Conservation (phyloP, 2,329 filamentous ascomycete species). For the Plenodomus lindquistii region DNA sequence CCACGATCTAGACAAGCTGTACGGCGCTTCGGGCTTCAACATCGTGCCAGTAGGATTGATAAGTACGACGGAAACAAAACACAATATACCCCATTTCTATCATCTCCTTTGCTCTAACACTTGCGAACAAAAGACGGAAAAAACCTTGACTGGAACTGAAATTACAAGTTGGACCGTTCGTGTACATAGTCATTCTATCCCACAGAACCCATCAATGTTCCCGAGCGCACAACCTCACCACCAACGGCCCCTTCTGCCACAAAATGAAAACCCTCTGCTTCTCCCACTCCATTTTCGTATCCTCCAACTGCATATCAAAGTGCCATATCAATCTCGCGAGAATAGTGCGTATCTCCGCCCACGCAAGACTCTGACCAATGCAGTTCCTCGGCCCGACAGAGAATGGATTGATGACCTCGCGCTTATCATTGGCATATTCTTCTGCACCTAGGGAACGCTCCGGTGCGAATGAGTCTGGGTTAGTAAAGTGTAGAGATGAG, state of each 20-base stretch:
- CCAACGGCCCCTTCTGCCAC: conserved; percentile 32
- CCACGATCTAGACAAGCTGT: no score
- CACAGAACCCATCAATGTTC: not conserved
- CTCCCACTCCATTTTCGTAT: conserved; percentile 17
- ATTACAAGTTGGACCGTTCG: no score
- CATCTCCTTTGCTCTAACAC: no score
- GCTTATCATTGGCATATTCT: conserved; percentile 32
- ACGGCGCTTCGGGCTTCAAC: no score
- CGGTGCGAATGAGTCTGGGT: conserved; percentile 16
- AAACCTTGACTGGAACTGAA: no score
- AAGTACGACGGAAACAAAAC: no score
- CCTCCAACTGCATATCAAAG: conserved; percentile 39
- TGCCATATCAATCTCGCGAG: conserved; percentile 39
- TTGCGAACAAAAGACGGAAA: no score
- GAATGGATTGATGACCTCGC: conserved; percentile 28
- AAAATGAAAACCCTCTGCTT: conserved; percentile 37
- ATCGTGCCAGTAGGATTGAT: no score
- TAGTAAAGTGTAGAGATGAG: conserved; percentile 13
- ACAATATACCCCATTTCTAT: no score
- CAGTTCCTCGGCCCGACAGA: conserved; percentile 22
- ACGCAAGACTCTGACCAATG: conserved; percentile 26
- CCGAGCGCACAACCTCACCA: conserved; percentile 14
- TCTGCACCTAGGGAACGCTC: conserved; percentile 17
- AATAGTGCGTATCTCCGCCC: conserved; percentile 41
- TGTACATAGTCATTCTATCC: no score